These are phyloP conservation scores for Rhodosporidiobolus odoratus DNA, from an alignment of 768 basidiomycete species.

Conservation along the genomic window DNA sequence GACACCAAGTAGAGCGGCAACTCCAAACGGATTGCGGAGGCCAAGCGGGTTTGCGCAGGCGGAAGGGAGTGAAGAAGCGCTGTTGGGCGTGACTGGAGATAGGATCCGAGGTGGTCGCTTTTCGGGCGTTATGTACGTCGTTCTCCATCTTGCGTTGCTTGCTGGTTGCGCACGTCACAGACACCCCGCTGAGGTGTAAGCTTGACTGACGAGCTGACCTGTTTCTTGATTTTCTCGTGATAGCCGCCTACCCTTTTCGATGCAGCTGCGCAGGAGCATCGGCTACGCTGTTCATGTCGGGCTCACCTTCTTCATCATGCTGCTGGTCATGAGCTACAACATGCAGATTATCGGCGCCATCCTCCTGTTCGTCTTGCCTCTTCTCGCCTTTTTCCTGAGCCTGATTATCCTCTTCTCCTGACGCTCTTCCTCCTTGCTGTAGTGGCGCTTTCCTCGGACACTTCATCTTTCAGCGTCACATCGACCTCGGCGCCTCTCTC, in stretches of 20 bases:
- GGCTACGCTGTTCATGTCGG: slow-evolving; percentile 16
- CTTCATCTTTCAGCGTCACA: slow-evolving; percentile 25
- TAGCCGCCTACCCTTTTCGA: slow-evolving; percentile 2
- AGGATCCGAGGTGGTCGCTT: neutral
- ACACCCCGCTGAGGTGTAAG: neutral
- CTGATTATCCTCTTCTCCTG: too few relatives aligned
- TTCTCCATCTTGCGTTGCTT: too few relatives aligned
- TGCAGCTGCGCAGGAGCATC: slow-evolving; percentile 8
- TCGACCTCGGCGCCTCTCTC: slow-evolving; percentile 9
- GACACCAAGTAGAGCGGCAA: neutral
- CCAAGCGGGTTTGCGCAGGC: slow-evolving; percentile 8
- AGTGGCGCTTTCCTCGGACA: slow-evolving; percentile 31
- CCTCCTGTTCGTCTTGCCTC: slow-evolving; percentile 7
- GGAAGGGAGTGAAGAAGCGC: slow-evolving; percentile 14
- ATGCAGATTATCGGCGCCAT: slow-evolving; percentile 26
- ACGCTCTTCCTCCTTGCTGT: neutral
- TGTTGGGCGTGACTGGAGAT: neutral
- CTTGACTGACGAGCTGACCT: neutral
- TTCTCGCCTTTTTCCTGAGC: neutral
- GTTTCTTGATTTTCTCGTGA: neutral
- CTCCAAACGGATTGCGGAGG: slow-evolving; percentile 4
- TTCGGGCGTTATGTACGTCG: slow-evolving; percentile 22
- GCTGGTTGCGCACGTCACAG: neutral
- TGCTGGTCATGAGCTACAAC: slow-evolving; percentile 33
- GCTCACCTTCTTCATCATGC: slow-evolving; percentile 25